phyloP scores from a whole-genome alignment of 1,284 basidiomycete genomes.

The Puccinia brachypodii region DNA sequence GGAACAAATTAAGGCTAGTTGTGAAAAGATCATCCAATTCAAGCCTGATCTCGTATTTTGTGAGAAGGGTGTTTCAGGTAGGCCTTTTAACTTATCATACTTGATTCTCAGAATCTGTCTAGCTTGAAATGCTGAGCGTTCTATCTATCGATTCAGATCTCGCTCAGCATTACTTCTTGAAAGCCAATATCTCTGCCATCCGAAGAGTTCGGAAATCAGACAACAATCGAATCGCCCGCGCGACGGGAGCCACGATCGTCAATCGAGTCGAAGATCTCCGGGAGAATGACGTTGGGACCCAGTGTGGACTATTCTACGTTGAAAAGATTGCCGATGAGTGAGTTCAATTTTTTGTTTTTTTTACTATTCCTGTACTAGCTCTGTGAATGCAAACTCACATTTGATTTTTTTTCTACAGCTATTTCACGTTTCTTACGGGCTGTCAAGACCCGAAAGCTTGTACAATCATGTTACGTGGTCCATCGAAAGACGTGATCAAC shows the following conservation, averaged over 20 bases:
- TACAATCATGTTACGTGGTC: slow-evolving; percentile 96
- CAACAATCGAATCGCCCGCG: slow-evolving; percentile 96
- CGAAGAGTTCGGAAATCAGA: slow-evolving; percentile 96
- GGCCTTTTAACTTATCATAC: slow-evolving; percentile 49
- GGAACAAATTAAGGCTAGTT: slow-evolving; percentile 89
- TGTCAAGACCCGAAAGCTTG: slow-evolving; percentile 94
- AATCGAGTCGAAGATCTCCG: slow-evolving; percentile 94
- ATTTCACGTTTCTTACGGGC: slow-evolving; percentile 93
- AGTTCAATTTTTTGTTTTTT: slow-evolving; percentile 52
- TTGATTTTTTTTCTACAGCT: slow-evolving; percentile 62
- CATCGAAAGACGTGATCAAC: slow-evolving; percentile 96
- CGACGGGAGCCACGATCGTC: slow-evolving; percentile 92
- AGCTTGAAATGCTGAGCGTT: background rate
- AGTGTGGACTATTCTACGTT: slow-evolving; percentile 91
- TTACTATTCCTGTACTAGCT: background rate
- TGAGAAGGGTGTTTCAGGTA: slow-evolving; percentile 95
- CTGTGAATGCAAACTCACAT: background rate
- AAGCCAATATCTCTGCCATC: slow-evolving; percentile 85
- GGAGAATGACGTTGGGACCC: slow-evolving; percentile 84
- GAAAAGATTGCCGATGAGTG: slow-evolving; percentile 98
- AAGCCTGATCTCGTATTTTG: slow-evolving; percentile 95
- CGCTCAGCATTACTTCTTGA: slow-evolving; percentile 87
- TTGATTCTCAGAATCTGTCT: background rate
- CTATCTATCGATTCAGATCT: slow-evolving; percentile 65
- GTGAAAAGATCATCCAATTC: slow-evolving; percentile 83